Conservation (phyloP, 768 basidiomycete species). For the Cystobasidium onofrii region DNA sequence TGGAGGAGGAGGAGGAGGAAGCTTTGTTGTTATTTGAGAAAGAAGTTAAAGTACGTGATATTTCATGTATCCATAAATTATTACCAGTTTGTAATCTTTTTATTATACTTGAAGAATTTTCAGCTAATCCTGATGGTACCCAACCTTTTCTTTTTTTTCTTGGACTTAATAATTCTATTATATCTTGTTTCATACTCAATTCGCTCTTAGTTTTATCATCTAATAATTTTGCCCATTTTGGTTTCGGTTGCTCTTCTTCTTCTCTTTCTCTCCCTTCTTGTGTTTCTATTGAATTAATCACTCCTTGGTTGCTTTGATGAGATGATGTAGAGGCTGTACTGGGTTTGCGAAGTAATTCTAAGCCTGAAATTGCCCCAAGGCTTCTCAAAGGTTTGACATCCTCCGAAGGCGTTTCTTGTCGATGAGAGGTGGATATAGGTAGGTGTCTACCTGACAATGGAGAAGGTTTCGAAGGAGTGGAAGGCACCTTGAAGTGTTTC, state of each 20-base stretch:
- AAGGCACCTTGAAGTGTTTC: background rate
- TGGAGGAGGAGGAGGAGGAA: background rate
- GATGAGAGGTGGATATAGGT: background rate
- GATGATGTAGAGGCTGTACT: background rate
- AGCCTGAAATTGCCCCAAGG: background rate
- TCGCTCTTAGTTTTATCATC: background rate
- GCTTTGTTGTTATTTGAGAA: background rate
- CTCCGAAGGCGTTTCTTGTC: background rate
- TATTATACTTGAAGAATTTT: slow-evolving; percentile 1
- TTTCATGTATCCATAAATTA: slow-evolving; percentile 27
- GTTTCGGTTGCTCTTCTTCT: background rate
- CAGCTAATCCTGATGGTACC: slow-evolving; percentile 21
- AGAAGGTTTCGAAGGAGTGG: background rate
- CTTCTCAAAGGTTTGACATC: slow-evolving; percentile 5
- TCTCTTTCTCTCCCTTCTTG: background rate
- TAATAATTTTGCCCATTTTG: slow-evolving; percentile 4
- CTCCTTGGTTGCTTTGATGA: background rate
- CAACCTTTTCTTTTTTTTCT: slow-evolving; percentile 23
- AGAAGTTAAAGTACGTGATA: slow-evolving; percentile 7
- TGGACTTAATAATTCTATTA: slow-evolving; percentile 20
- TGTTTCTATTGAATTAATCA: background rate
- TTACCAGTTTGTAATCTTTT: slow-evolving; percentile 19
- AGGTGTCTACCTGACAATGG: background rate
- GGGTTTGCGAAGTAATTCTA: background rate
- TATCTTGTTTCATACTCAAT: background rate